Evolutionary conservation across 306 rosid species (phyloP).

Genomic region (Crataegus laevigata): DNA sequence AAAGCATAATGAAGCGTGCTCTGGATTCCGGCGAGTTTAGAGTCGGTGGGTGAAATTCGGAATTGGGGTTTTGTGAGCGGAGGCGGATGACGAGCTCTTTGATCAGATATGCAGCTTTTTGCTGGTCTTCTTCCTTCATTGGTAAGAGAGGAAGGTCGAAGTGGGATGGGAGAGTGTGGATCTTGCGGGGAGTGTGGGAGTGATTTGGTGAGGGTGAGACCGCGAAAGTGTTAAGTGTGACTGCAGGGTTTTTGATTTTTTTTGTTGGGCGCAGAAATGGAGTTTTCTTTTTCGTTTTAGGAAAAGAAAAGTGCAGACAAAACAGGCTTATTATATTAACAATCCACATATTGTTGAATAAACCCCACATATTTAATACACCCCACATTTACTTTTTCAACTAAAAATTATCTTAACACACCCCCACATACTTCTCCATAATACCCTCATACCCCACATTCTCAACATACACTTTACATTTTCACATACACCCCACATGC

Average conservation of each 20-base stretch:
- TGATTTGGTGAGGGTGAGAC: neutral
- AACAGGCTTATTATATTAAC: too few species aligned
- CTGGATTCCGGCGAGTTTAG: conserved; percentile 42
- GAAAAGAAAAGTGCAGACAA: neutral
- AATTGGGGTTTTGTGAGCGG: conserved; percentile 38
- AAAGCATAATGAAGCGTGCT: conserved; percentile 72
- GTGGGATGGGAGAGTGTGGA: neutral
- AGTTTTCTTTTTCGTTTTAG: neutral
- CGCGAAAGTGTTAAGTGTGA: too few species aligned
- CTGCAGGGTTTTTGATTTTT: conserved; percentile 6
- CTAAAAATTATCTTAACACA: too few species aligned
- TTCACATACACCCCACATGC: too few species aligned
- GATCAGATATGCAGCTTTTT: conserved; percentile 76
- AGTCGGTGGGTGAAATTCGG: conserved; percentile 31
- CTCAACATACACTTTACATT: too few species aligned
- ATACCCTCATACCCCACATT: too few species aligned
- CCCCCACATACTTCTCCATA: too few species aligned
- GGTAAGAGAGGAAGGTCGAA: neutral
- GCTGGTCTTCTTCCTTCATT: conserved; percentile 88
- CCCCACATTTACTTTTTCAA: too few species aligned
- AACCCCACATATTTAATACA: too few species aligned
- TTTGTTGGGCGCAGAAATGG: conserved; percentile 1
- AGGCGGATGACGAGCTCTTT: conserved; percentile 69
- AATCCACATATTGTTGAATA: too few species aligned
- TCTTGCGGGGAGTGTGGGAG: neutral